Percentiles rank a stretch among this genome's conserved stretches.
Evolutionary conservation across 202 grass and related monocot genomes (phyloP).

Genomic region (Cymbopogon flexuosus): DNA sequence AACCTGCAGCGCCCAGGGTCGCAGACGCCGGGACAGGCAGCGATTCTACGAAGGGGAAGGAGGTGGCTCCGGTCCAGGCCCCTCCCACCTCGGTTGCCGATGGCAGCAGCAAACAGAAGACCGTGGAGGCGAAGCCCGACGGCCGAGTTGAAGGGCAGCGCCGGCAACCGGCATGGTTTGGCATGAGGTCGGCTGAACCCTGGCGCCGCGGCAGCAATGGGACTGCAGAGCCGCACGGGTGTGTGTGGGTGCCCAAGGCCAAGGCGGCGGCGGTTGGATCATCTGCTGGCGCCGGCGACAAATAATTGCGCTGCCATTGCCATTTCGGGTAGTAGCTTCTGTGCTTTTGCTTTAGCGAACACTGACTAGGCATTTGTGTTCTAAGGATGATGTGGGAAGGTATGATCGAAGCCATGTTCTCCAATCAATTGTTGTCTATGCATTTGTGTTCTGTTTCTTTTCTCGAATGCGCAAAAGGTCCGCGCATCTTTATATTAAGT

Average conservation of each 20-base stretch:
- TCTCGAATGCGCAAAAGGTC: too few relatives aligned
- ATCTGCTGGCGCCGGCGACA: background rate
- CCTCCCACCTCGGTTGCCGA: background rate
- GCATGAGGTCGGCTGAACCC: background rate
- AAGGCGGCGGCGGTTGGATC: background rate
- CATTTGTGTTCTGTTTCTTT: slow-evolving; percentile 13
- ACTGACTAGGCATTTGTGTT: background rate
- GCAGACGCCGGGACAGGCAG: background rate
- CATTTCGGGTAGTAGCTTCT: background rate
- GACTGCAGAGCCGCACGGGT: background rate
- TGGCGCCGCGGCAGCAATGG: background rate
- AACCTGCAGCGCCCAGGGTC: background rate
- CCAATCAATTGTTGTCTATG: background rate
- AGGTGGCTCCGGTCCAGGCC: background rate
- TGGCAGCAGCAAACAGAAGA: background rate
- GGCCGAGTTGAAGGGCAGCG: background rate
- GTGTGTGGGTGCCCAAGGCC: slow-evolving; percentile 39
- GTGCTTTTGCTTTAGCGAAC: background rate
- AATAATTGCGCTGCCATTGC: slow-evolving; percentile 13
- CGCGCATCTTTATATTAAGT: too few relatives aligned
- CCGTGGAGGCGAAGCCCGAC: background rate
- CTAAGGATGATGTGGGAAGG: background rate
- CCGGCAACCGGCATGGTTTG: background rate
- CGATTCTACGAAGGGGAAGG: background rate
- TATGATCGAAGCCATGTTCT: background rate